Percentiles rank a stretch among this genome's conserved stretches.
These are phyloP conservation scores for Pontederia crassipes DNA, from an alignment of 176 grass and related monocot species.

Conservation along the genomic window DNA sequence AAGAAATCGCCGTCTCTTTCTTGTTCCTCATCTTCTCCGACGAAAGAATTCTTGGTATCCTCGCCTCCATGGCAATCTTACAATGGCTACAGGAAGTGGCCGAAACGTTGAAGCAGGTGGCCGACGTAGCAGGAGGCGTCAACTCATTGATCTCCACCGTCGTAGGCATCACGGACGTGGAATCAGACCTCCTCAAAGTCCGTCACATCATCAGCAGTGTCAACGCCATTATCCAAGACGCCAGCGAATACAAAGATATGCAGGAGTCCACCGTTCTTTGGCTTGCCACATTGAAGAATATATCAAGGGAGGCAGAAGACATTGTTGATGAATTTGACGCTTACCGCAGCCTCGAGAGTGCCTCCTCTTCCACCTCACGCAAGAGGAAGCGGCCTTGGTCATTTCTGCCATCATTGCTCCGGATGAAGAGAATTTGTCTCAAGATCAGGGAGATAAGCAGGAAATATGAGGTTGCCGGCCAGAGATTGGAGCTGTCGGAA, in stretches of 20 bases:
- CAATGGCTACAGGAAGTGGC: too few relatives aligned
- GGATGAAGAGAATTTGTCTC: not conserved
- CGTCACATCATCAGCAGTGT: not conserved
- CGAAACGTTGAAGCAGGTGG: too few relatives aligned
- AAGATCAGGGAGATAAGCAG: slow-evolving; percentile 14
- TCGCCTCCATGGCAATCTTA: too few relatives aligned
- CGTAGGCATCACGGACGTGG: not conserved
- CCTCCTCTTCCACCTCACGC: not conserved
- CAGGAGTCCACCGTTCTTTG: slow-evolving; percentile 11
- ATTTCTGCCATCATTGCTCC: not conserved
- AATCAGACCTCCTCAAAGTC: slow-evolving; percentile 3
- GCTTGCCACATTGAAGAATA: slow-evolving; percentile 14
- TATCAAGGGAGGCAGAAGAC: slow-evolving; percentile 22
- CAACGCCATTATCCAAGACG: slow-evolving; percentile 8
- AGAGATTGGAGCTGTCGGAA: slow-evolving; percentile 2
- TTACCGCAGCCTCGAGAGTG: too few relatives aligned
- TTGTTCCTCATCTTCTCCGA: too few relatives aligned
- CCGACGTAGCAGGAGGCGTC: too few relatives aligned
- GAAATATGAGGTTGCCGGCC: slow-evolving; percentile 4
- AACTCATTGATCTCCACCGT: too few relatives aligned
- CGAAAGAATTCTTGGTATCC: too few relatives aligned
- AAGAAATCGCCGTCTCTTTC: too few relatives aligned
- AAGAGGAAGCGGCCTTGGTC: slow-evolving; percentile 8
- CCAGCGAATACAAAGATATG: slow-evolving; percentile 16
- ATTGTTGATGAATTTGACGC: slow-evolving; percentile 20